phyloP scores from a whole-genome alignment of 352 stramenopile species.

The Thalassiosira exigua region DNA sequence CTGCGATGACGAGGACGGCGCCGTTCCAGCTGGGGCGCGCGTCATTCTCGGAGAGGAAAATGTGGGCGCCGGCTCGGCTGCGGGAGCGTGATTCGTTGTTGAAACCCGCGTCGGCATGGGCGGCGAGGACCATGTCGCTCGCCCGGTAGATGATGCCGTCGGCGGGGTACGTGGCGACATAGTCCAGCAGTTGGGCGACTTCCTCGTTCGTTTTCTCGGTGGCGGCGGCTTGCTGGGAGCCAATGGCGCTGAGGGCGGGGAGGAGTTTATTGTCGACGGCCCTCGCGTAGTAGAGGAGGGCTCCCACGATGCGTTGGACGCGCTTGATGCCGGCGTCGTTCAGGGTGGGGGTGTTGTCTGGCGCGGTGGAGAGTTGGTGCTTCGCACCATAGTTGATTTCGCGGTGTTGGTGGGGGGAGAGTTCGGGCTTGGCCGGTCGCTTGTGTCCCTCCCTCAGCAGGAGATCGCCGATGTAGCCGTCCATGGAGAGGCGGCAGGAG shows the following conservation, averaged over 20 bases:
- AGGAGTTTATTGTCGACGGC: constrained; percentile 55
- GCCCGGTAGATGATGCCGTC: constrained; percentile 30
- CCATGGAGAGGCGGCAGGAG: too few relatives aligned
- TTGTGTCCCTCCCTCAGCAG: too few relatives aligned
- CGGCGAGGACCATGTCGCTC: constrained; percentile 50
- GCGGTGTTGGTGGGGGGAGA: too few relatives aligned
- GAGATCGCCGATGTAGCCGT: too few relatives aligned
- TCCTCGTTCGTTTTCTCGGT: constrained; percentile 31
- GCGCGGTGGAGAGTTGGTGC: too few relatives aligned
- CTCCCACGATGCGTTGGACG: constrained; percentile 35
- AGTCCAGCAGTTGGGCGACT: too few relatives aligned
- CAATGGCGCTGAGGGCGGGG: constrained; percentile 20
- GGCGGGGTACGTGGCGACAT: too few relatives aligned
- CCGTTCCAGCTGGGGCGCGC: background rate
- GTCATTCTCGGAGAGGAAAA: too few relatives aligned
- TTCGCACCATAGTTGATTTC: too few relatives aligned
- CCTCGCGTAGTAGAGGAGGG: constrained; percentile 46
- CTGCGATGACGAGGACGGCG: background rate
- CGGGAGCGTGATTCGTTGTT: constrained; percentile 13
- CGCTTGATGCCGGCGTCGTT: too few relatives aligned
- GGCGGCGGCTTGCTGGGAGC: constrained; percentile 21
- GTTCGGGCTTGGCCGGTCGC: too few relatives aligned
- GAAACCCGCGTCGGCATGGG: constrained; percentile 42
- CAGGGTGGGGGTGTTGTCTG: too few relatives aligned
- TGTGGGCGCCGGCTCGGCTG: constrained; percentile 33